phyloP scores from a whole-genome alignment of 768 basidiomycete genomes.

The Mycena pura region DNA sequence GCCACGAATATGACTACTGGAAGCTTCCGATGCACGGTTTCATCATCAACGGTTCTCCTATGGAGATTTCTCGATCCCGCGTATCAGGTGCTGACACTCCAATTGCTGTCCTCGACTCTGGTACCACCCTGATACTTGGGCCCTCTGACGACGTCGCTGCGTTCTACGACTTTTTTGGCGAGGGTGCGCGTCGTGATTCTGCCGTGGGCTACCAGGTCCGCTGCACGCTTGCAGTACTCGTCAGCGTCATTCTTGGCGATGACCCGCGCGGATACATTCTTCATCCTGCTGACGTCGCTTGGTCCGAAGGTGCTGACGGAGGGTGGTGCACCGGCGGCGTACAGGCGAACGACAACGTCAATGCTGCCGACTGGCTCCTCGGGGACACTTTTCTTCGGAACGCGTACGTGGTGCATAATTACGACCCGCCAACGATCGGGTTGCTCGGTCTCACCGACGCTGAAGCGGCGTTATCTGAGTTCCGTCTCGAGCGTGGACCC shows the following conservation, averaged over 20 bases:
- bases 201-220: slow-evolving; percentile 54
- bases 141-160: slow-evolving; percentile 58
- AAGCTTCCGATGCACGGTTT: slow-evolving; percentile 56
- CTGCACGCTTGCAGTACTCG: slow-evolving; percentile 54
- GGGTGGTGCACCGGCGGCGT: slow-evolving; percentile 66
- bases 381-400: slow-evolving; percentile 68
- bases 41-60: slow-evolving; percentile 48
- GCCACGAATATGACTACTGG: slow-evolving; percentile 59
- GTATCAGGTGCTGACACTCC: slow-evolving; percentile 47
- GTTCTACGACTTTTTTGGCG: slow-evolving; percentile 57
- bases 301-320: slow-evolving; percentile 48
- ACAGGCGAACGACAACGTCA: slow-evolving; percentile 54
- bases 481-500: slow-evolving; percentile 49
- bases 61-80: slow-evolving; percentile 53
- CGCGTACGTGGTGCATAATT: slow-evolving; percentile 58
- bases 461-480: slow-evolving; percentile 41
- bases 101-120: slow-evolving; percentile 69
- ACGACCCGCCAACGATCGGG: slow-evolving; percentile 51
- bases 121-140: slow-evolving; percentile 63
- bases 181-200: slow-evolving; percentile 45
- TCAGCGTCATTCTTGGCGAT: slow-evolving; percentile 54
- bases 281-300: slow-evolving; percentile 60
- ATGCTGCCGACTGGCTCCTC: slow-evolving; percentile 66
- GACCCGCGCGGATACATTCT: slow-evolving; percentile 47
- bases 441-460: slow-evolving; percentile 53